phyloP scores from a whole-genome alignment of 306 rosid species.

The Oemleria cerasiformis region DNA sequence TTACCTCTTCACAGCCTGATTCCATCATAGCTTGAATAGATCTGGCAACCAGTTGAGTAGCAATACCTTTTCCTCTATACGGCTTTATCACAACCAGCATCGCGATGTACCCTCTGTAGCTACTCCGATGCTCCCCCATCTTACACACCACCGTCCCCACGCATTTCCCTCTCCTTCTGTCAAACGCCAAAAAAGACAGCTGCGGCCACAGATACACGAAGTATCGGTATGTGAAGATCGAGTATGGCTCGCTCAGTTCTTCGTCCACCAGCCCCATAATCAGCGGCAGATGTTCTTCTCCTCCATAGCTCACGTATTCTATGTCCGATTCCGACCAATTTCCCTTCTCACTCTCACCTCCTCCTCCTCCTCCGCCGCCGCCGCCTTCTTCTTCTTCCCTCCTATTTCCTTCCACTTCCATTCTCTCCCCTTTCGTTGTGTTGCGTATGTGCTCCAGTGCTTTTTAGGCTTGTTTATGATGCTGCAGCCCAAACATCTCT shows the following conservation, averaged over 20 bases:
- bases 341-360: constrained; percentile 17
- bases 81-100: constrained; percentile 93
- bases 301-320: constrained; percentile 76
- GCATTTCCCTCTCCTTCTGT: constrained; percentile 72
- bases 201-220: constrained; percentile 97
- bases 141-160: constrained; percentile 98
- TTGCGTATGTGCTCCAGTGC: not conserved
- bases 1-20: constrained; percentile 97
- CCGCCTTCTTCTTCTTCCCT: constrained; percentile 26
- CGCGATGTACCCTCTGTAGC: constrained; percentile 92
- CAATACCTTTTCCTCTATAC: constrained; percentile 89
- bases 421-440: too few relatives aligned
- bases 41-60: constrained; percentile 86
- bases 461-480: not conserved
- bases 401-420: constrained; percentile 23
- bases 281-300: constrained; percentile 87
- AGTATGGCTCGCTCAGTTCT: constrained; percentile 97
- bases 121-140: constrained; percentile 89
- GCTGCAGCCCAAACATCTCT: not conserved
- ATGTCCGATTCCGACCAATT: constrained; percentile 55
- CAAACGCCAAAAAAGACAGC: constrained; percentile 90
- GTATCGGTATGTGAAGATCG: constrained; percentile 95
- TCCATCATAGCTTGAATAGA: constrained; percentile 92
- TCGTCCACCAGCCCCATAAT: constrained; percentile 84
- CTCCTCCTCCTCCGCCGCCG: constrained; percentile 25